Evolutionary conservation across 2,329 filamentous ascomycete species (phyloP).

Genomic region (Cercospora zeina): DNA sequence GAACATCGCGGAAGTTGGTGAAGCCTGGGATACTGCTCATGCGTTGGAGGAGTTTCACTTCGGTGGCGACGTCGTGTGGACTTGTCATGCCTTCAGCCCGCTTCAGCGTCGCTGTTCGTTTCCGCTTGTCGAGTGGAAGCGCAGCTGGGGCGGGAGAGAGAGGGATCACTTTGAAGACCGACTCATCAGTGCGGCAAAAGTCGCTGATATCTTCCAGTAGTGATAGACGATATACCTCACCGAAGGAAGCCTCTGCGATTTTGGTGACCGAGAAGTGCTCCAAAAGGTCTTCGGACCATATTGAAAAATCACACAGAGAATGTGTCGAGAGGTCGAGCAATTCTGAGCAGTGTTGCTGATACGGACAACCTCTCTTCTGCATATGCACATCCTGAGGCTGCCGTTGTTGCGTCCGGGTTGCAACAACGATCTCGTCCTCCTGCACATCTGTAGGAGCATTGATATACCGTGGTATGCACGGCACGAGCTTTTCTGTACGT

Average conservation of each 20-base stretch:
- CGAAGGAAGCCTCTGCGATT: constrained; percentile 66
- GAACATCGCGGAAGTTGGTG: constrained; percentile 60
- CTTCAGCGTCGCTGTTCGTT: constrained; percentile 48
- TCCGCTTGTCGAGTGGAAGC: constrained; percentile 50
- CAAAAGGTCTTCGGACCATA: constrained; percentile 47
- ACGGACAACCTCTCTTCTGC: constrained; percentile 17
- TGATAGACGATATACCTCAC: constrained; percentile 63
- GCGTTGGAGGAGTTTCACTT: constrained; percentile 57
- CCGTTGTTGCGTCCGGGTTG: not conserved
- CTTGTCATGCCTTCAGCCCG: constrained; percentile 49
- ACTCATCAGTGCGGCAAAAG: constrained; percentile 43
- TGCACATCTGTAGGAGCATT: not conserved
- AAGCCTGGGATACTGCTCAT: constrained; percentile 63
- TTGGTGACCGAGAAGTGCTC: constrained; percentile 56
- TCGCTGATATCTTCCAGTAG: constrained; percentile 36
- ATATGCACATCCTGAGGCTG: not conserved
- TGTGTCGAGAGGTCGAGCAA: constrained; percentile 38
- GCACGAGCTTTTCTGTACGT: constrained; percentile 2
- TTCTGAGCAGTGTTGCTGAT: constrained; percentile 33
- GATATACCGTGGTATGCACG: not conserved
- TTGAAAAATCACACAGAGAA: constrained; percentile 42
- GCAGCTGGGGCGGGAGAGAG: constrained; percentile 44
- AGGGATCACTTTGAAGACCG: constrained; percentile 52
- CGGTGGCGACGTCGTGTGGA: constrained; percentile 48
- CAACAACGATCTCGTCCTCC: not conserved